Evolutionary conservation across 441 rosid species (phyloP).

Genomic region (Melastoma candidum): DNA sequence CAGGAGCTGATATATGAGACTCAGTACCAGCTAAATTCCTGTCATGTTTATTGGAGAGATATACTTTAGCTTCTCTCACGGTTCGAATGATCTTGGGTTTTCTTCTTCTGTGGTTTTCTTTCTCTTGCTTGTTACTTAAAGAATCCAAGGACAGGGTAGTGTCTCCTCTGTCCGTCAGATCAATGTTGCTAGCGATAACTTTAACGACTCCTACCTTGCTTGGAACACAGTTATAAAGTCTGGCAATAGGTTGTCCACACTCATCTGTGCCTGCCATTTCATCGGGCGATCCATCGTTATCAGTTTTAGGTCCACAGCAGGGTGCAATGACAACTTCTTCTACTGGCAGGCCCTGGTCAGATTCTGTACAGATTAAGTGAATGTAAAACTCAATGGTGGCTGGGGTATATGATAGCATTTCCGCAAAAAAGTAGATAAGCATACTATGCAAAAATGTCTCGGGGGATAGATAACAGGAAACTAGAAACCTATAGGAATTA

Average conservation of each 20-base stretch:
- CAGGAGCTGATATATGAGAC: slow-evolving; percentile 13
- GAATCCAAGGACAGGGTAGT: slow-evolving; percentile 24
- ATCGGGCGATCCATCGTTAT: slow-evolving; percentile 16
- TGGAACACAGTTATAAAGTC: slow-evolving; percentile 8
- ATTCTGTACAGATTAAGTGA: slow-evolving; percentile 3
- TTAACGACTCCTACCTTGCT: slow-evolving; percentile 11
- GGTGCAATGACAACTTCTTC: slow-evolving; percentile 12
- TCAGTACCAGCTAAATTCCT: slow-evolving; percentile 22
- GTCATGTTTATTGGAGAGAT: slow-evolving; percentile 40
- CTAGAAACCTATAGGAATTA: no score
- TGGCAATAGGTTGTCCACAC: slow-evolving; percentile 17
- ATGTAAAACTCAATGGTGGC: no score
- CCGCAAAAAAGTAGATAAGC: no score
- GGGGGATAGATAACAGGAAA: no score
- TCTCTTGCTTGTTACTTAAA: slow-evolving; percentile 17
- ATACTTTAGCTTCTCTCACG: slow-evolving; percentile 76
- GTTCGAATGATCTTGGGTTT: slow-evolving; percentile 60
- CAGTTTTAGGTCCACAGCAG: slow-evolving; percentile 15
- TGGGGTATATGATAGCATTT: no score
- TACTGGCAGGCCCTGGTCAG: slow-evolving; percentile 15
- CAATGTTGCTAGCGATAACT: slow-evolving; percentile 12
- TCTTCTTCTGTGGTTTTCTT: slow-evolving; percentile 18
- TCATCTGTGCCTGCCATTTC: slow-evolving; percentile 24
- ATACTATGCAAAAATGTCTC: no score
- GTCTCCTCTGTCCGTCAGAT: slow-evolving; percentile 16